These are phyloP conservation scores for Ampelocalamus luodianensis DNA, from an alignment of 176 grass and related monocot species.

Conservation along the genomic window DNA sequence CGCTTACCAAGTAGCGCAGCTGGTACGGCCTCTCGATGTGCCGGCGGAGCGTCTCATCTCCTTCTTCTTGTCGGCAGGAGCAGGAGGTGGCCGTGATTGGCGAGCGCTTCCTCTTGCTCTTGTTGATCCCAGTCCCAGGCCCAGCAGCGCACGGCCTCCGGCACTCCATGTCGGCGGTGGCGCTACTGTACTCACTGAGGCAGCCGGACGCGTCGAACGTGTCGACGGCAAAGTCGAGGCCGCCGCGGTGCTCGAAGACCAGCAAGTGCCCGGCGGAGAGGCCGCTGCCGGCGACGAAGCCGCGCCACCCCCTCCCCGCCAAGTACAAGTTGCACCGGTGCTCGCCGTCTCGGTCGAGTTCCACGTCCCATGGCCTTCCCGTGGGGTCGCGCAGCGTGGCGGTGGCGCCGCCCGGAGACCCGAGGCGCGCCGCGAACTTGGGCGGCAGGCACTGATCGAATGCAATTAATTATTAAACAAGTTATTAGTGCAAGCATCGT, in stretches of 20 bases:
- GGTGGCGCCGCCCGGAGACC: not conserved
- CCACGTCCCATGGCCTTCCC: constrained; percentile 22
- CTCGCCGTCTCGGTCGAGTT: not conserved
- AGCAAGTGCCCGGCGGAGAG: constrained; percentile 34
- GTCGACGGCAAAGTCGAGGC: constrained; percentile 36
- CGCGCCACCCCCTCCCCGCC: constrained; percentile 24
- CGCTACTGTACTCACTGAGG: not conserved
- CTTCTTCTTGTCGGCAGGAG: no score
- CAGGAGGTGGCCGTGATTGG: no score
- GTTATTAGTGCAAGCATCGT: no score
- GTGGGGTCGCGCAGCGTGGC: constrained; percentile 24
- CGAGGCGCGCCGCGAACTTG: constrained; percentile 36
- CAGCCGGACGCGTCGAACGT: constrained; percentile 42
- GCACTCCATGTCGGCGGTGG: not conserved
- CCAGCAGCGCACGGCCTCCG: not conserved
- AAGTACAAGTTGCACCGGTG: not conserved
- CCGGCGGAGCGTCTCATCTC: no score
- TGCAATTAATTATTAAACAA: not conserved
- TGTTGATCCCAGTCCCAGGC: not conserved
- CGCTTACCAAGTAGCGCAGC: no score
- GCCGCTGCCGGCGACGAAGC: constrained; percentile 30
- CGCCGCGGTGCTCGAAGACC: constrained; percentile 37
- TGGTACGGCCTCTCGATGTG: no score
- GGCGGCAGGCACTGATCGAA: constrained; percentile 34
- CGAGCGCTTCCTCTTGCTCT: not conserved